A percentile compares a stretch with the other conserved stretches of the same genome.
Conservation (phyloP, 306 rosid species). For the Elaeagnus macrophylla region DNA sequence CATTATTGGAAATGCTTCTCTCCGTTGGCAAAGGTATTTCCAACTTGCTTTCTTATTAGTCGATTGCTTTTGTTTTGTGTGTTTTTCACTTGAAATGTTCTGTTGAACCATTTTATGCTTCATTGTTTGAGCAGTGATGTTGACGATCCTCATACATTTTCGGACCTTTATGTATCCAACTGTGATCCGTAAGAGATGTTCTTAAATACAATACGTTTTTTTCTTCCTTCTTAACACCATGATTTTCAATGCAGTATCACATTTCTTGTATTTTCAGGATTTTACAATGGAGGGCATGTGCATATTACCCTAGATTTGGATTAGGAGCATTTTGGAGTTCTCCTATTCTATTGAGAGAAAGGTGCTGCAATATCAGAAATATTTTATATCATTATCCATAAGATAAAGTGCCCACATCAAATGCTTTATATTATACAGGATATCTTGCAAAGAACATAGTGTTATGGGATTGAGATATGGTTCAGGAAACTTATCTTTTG, state of each 20-base stretch:
- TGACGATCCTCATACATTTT: slow-evolving; percentile 78
- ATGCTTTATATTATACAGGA: slow-evolving; percentile 33
- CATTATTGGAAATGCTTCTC: slow-evolving; percentile 59
- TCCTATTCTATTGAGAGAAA: slow-evolving; percentile 62
- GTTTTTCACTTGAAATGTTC: not conserved
- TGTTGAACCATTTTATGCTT: not conserved
- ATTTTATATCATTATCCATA: not conserved
- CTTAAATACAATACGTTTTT: slow-evolving; percentile 2
- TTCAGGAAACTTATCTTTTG: slow-evolving; percentile 61
- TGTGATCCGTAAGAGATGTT: slow-evolving; percentile 61
- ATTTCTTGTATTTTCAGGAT: slow-evolving; percentile 36
- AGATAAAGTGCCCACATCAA: slow-evolving; percentile 17
- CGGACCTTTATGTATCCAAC: slow-evolving; percentile 75
- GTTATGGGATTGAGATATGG: slow-evolving; percentile 88
- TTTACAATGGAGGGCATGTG: slow-evolving; percentile 67
- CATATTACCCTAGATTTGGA: slow-evolving; percentile 75
- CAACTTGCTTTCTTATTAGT: not conserved
- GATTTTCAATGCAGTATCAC: not conserved
- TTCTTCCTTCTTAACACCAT: not conserved
- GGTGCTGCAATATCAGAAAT: slow-evolving; percentile 39
- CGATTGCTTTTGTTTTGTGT: not conserved
- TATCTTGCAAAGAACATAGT: slow-evolving; percentile 60
- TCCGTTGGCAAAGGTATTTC: slow-evolving; percentile 92
- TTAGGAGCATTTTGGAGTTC: slow-evolving; percentile 83
- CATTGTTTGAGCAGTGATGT: slow-evolving; percentile 47